phyloP scores from a whole-genome alignment of 306 rosid genomes.

The Corylus americana region DNA sequence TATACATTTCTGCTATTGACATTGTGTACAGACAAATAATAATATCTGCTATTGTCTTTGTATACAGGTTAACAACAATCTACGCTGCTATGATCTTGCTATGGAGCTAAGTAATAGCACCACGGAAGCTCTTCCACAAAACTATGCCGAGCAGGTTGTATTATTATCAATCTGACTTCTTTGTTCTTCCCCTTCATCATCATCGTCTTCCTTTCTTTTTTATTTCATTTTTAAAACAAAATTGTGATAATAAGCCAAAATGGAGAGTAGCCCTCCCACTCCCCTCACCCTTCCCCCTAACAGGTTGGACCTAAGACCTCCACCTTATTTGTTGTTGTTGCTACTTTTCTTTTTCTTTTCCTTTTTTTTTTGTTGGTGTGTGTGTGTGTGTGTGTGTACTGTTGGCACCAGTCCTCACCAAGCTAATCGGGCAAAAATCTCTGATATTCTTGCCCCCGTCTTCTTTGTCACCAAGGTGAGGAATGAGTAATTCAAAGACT shows the following conservation, averaged over 20 bases:
- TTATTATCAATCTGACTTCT: conserved; percentile 26
- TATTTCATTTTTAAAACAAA: neutral
- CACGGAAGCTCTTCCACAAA: conserved; percentile 87
- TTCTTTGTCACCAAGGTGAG: neutral
- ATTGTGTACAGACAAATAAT: conserved; percentile 67
- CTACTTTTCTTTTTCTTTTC: neutral
- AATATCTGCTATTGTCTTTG: conserved; percentile 41
- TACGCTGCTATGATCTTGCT: conserved; percentile 98
- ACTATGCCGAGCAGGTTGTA: conserved; percentile 89
- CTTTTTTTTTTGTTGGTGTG: neutral
- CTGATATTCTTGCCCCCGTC: neutral
- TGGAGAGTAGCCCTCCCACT: neutral
- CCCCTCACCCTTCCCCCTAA: neutral
- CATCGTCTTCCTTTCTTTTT: neutral
- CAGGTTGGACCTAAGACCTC: neutral
- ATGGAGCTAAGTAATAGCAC: conserved; percentile 91
- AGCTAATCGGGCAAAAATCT: neutral
- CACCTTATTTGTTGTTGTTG: neutral
- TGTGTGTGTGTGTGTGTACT: neutral
- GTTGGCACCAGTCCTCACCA: neutral
- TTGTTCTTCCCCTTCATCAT: conserved; percentile 18
- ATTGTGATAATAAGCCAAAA: neutral
- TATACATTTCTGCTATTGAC: conserved; percentile 5
- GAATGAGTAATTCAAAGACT: neutral
- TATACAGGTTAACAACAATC: conserved; percentile 85